These are phyloP conservation scores for Aurinia saxatilis DNA, from an alignment of 345 rosid genomes.

Conservation along the genomic window DNA sequence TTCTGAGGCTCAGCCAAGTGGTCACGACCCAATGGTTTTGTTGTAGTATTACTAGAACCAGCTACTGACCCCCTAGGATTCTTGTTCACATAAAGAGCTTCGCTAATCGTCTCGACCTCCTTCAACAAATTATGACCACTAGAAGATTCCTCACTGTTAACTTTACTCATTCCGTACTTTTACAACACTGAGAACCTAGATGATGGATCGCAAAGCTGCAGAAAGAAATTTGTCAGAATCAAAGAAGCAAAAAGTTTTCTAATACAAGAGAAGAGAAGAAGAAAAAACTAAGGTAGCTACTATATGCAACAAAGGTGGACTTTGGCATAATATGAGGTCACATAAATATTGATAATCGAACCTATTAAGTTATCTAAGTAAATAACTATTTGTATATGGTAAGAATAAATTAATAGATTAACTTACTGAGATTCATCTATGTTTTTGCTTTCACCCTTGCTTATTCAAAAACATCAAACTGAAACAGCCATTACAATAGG, in stretches of 20 bases:
- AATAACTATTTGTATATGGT: neutral
- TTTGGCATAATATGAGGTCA: neutral
- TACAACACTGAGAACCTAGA: neutral
- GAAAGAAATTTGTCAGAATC: neutral
- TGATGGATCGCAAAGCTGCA: slow-evolving; percentile 7
- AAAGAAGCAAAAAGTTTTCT: neutral
- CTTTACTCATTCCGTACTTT: slow-evolving; percentile 45
- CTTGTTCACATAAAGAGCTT: slow-evolving; percentile 65
- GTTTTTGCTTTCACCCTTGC: neutral
- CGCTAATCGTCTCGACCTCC: slow-evolving; percentile 71
- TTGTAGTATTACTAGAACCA: slow-evolving; percentile 27
- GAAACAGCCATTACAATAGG: neutral
- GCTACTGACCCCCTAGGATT: slow-evolving; percentile 26
- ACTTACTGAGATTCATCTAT: neutral
- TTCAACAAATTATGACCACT: slow-evolving; percentile 47
- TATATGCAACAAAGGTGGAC: neutral
- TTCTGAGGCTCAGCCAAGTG: slow-evolving; percentile 42
- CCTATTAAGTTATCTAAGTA: neutral
- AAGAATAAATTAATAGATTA: neutral
- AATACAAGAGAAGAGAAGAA: neutral
- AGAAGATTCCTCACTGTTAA: slow-evolving; percentile 44
- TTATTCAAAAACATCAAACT: neutral
- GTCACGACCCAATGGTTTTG: slow-evolving; percentile 42
- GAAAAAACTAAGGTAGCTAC: neutral
- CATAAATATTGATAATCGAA: neutral